These are phyloP conservation scores for Schrenkiella parvula DNA, from an alignment of 345 rosid genomes.

Conservation along the genomic window DNA sequence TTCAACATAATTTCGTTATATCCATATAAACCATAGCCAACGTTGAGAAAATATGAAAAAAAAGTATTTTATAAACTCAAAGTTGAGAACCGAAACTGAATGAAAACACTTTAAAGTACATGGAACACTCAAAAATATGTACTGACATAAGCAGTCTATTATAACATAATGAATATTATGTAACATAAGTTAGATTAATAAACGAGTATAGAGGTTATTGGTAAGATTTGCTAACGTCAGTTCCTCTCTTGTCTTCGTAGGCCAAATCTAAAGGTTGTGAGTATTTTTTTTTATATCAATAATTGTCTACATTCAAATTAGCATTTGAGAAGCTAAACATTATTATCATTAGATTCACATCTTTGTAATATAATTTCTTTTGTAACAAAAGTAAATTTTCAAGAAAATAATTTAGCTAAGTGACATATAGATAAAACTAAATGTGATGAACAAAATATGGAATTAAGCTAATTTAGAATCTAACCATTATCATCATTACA, in stretches of 20 bases:
- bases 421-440: not conserved
- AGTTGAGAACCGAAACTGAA: not conserved
- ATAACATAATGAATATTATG: too few species aligned
- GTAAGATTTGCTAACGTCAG: slow-evolving; percentile 31
- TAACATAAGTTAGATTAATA: not conserved
- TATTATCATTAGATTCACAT: not conserved
- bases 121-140: not conserved
- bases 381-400: not conserved
- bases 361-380: not conserved
- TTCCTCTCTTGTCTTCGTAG: slow-evolving; percentile 8
- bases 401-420: not conserved
- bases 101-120: not conserved
- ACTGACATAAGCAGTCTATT: not conserved
- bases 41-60: not conserved
- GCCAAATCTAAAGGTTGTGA: slow-evolving; percentile 10
- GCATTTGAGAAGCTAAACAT: not conserved
- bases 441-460: not conserved
- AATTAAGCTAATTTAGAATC: not conserved
- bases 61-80: not conserved
- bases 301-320: not conserved
- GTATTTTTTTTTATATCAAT: not conserved
- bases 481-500: slow-evolving; percentile 13
- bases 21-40: not conserved
- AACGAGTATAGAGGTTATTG: not conserved
- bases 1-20: not conserved